Base-by-base conservation (phyloP, 1,139 yeast species). In the Candida gigantensis region DNA sequence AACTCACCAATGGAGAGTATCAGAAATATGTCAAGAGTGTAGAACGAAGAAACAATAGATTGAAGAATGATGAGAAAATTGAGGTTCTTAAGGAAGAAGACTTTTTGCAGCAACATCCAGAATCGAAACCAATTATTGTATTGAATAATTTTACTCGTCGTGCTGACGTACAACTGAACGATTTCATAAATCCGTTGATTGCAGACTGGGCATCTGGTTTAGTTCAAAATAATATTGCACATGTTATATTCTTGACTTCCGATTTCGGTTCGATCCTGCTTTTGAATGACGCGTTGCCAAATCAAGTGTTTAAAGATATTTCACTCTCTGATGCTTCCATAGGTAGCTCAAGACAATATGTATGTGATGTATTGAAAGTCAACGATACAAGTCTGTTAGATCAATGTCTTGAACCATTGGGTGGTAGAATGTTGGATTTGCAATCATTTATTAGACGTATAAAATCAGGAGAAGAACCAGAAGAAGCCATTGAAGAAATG, bases 351-450 rank as follows among this genome's bases (percentile, higher is more conserved):
- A 75, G 74, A 47, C 74, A 77, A 31, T 92, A 82, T 58, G 89
- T 90, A 12, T 51, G 75, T 44, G 74, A 74, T 35, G 92, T 85
- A 43, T 61, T 86, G 33, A 66, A 66, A 28, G 49, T 53, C 36
- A 51, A 50, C n/a, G 52, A 52, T 35, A 41, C 42, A 25, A 42
- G 50, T 2, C 62, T 65, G 6, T 63, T 86, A 26, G 84, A 81
- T 24, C 57, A 63, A 2, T 77, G 84, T 25, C 63, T 90, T 34
- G 77, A 65, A 17, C 95, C 96, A 6, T 62, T 92, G 20, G 98
- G 98, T 9, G 98, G 98, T 28, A 78, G 98, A 46, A 85, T 92
- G 90, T 72, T 90, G 37, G 98, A 92, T 56, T 70, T 92, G 39
- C 97, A 92, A 59, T 83, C 95, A 13, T 88, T 88, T 61, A 84